Conservation (phyloP, 2,329 filamentous ascomycete species). For the Phaeomoniella chlamydospora region DNA sequence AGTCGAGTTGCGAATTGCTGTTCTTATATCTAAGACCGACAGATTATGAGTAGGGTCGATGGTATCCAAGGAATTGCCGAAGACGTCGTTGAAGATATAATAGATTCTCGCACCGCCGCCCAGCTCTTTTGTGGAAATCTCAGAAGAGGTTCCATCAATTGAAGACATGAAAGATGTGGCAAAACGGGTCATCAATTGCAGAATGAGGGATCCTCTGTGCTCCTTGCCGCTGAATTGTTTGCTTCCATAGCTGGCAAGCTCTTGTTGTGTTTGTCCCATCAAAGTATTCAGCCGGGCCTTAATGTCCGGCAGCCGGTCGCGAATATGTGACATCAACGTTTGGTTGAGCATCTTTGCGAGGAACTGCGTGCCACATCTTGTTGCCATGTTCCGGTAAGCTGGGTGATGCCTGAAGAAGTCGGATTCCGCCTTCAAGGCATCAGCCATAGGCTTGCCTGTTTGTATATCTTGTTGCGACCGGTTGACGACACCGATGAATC, state of each 20-base stretch:
- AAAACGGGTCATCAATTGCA: constrained; percentile 97
- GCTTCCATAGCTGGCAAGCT: constrained; percentile 93
- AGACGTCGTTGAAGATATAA: constrained; percentile 98
- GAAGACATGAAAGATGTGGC: constrained; percentile 96
- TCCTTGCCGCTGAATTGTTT: constrained; percentile 97
- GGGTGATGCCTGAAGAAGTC: constrained; percentile 97
- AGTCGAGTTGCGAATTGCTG: constrained; percentile 94
- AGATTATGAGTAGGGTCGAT: constrained; percentile 95
- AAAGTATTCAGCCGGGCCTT: constrained; percentile 94
- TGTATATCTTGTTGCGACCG: constrained; percentile 97
- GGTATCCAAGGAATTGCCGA: constrained; percentile 87
- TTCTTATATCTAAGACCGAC: constrained; percentile 86
- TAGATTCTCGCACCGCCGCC: constrained; percentile 92
- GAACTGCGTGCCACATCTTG: constrained; percentile 83
- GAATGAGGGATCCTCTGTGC: constrained; percentile 82
- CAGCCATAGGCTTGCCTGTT: constrained; percentile 83
- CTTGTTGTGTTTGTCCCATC: constrained; percentile 99
- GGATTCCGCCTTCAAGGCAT: constrained; percentile 75
- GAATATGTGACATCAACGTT: constrained; percentile 91
- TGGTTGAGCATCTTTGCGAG: constrained; percentile 89
- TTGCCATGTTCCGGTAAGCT: constrained; percentile 91
- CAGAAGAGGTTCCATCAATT: constrained; percentile 94
- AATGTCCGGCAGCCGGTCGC: constrained; percentile 90
- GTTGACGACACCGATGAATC: constrained; percentile 96
- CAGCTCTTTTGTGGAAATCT: constrained; percentile 96